Conservation (phyloP, 768 basidiomycete species). For the Termitomyces sp. region DNA sequence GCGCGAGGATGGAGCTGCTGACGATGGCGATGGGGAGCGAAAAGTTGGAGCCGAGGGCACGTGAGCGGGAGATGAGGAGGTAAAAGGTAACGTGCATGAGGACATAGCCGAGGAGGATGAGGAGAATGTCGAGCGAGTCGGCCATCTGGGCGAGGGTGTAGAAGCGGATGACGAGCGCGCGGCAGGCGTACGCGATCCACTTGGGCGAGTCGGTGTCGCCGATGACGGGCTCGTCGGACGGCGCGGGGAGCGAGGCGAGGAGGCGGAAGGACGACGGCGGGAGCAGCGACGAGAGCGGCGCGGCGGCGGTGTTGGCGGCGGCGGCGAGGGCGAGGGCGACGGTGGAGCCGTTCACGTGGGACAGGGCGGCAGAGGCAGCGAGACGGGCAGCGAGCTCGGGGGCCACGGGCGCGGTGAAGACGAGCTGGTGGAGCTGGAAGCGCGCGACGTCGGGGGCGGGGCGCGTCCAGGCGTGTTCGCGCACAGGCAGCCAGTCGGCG, state of each 20-base stretch:
- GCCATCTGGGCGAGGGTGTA: conserved; percentile 58
- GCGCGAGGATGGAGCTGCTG: conserved; percentile 74
- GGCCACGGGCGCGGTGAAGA: conserved; percentile 46
- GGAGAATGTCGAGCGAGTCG: conserved; percentile 91
- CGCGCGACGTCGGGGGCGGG: conserved; percentile 27
- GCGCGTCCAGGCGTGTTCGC: conserved; percentile 47
- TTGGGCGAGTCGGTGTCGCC: conserved; percentile 74
- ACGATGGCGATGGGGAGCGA: conserved; percentile 65
- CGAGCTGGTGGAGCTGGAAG: conserved; percentile 72
- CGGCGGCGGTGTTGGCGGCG: too few relatives aligned
- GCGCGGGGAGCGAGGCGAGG: conserved; percentile 34
- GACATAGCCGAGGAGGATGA: conserved; percentile 89
- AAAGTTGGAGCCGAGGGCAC: conserved; percentile 70
- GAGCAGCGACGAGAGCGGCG: conserved; percentile 19
- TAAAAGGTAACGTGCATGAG: conserved; percentile 97
- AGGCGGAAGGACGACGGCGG: not conserved
- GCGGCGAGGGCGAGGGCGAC: conserved; percentile 41
- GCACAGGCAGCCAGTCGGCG: conserved; percentile 59
- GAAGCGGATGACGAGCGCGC: conserved; percentile 20
- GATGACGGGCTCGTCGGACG: conserved; percentile 26
- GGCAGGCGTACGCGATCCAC: conserved; percentile 87
- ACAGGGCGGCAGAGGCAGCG: conserved; percentile 12
- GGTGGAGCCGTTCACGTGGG: conserved; percentile 24
- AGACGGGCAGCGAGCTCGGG: conserved; percentile 23
- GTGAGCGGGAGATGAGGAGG: conserved; percentile 82